Evolutionary conservation across 306 rosid species (phyloP), one percentile per base, ranked within the genome.

Genomic region (Glycyrrhiza uralensis): DNA sequence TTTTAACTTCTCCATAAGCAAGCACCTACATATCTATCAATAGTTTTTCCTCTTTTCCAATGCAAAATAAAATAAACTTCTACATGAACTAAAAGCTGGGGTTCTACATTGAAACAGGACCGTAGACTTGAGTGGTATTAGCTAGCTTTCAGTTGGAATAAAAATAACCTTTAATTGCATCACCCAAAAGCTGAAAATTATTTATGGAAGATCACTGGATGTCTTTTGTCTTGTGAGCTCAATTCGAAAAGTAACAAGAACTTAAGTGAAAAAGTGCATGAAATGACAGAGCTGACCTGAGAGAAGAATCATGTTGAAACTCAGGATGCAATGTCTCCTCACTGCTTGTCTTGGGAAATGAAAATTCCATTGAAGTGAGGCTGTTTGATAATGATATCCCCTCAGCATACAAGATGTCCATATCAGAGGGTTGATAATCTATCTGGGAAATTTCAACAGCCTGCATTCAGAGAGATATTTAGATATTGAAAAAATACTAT

Each of bases 391-490:
- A 72, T 44, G 84, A 65, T n/a, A 93, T 82, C 63, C 98, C 96
- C 75, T 93, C 96, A 1, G 96, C 91, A 45, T 85, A 93, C 82
- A 93, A 67, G 63, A 90, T 87, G 78, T 93, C 98, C 51, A 54
- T 87, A 68, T 90, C 86, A 18, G 96, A 79, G 42, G 95, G 96
- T 68, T 85, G 78, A 15, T 87, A 93, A 50, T 90, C 91, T 7
- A 55, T 14, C 76, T 81, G 87, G 33, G 90, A 87, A 85, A 90
- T 93, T 71, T 90, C 98, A 55, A 84, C 74, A 32, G 98, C 98
- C 98, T 92, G 75, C 79, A 55, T 45, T 42, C 50, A 69, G 28
- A 68, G 23, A 69, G 7, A 52, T 19, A 45, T 41, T 66, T 59
- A 44, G 54, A 65, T 22, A 67, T 49, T 35, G 51, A n/a, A n/a